phyloP scores from a whole-genome alignment of 345 rosid species.

The Arabidopsis arenosa region DNA sequence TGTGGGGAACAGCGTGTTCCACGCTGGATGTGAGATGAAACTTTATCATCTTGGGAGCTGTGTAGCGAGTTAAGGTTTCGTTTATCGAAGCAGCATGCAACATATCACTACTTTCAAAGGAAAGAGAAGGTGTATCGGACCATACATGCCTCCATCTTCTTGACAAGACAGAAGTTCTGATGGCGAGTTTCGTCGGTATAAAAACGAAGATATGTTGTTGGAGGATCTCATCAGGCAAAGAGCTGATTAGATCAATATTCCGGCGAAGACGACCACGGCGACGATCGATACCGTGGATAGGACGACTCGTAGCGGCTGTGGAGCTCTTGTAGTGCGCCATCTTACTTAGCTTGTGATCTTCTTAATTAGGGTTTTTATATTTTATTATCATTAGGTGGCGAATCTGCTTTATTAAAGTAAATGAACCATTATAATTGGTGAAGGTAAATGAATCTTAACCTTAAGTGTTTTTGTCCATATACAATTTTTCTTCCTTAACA shows the following conservation, averaged over 20 bases:
- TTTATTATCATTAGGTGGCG: no score
- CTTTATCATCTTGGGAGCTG: neutral
- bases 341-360: no score
- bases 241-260: neutral
- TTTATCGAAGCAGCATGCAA: neutral
- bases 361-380: no score
- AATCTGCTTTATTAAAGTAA: no score
- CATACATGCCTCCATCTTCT: neutral
- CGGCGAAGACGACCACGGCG: neutral
- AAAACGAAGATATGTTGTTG: neutral
- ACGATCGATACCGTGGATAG: no score
- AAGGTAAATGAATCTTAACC: no score
- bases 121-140: neutral
- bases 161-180: neutral
- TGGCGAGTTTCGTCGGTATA: neutral
- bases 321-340: no score
- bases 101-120: neutral
- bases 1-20: neutral
- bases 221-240: neutral
- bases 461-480: no score
- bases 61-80: neutral
- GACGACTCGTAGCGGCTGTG: no score
- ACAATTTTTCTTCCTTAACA: no score
- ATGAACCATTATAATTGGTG: no score
- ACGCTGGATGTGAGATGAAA: no score